Evolutionary conservation across 352 stramenopile species (phyloP).

Genomic region (Phytophthora ramorum): DNA sequence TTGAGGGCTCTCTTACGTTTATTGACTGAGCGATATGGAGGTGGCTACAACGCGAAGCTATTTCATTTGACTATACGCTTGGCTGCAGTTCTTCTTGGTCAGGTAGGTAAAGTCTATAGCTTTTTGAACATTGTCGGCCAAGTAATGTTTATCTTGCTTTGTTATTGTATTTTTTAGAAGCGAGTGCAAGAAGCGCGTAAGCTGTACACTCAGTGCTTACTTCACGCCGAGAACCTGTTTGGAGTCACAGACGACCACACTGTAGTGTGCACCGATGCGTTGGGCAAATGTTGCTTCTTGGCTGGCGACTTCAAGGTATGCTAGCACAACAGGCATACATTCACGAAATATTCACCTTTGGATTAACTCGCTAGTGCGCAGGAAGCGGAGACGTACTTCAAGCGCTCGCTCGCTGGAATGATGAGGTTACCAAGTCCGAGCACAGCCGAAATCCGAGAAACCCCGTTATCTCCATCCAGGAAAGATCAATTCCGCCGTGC

Average conservation of each 20-base stretch:
- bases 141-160: neutral
- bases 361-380: constrained; percentile 19
- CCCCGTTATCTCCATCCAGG: constrained; percentile 5
- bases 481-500: constrained; percentile 40
- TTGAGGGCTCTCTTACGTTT: constrained; percentile 27
- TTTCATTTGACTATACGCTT: constrained; percentile 47
- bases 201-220: constrained; percentile 47
- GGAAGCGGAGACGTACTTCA: constrained; percentile 55
- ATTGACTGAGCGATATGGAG: constrained; percentile 45
- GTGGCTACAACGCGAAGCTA: constrained; percentile 58
- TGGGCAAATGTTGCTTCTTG: constrained; percentile 68
- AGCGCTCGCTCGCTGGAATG: constrained; percentile 36
- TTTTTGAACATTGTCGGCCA: neutral
- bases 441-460: neutral
- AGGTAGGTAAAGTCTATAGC: constrained; percentile 49
- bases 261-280: constrained; percentile 47
- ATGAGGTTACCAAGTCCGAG: constrained; percentile 4
- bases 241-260: constrained; percentile 25
- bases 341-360: neutral
- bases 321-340: neutral
- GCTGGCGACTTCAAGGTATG: constrained; percentile 60
- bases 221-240: constrained; percentile 34
- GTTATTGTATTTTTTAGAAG: constrained; percentile 32
- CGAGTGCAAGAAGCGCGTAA: constrained; percentile 43
- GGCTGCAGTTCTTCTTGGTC: constrained; percentile 42